A percentile compares a stretch with the other conserved stretches of the same genome.
Conservation (phyloP, 2,329 filamentous ascomycete genomes). For the Penicillium janthinellum region DNA sequence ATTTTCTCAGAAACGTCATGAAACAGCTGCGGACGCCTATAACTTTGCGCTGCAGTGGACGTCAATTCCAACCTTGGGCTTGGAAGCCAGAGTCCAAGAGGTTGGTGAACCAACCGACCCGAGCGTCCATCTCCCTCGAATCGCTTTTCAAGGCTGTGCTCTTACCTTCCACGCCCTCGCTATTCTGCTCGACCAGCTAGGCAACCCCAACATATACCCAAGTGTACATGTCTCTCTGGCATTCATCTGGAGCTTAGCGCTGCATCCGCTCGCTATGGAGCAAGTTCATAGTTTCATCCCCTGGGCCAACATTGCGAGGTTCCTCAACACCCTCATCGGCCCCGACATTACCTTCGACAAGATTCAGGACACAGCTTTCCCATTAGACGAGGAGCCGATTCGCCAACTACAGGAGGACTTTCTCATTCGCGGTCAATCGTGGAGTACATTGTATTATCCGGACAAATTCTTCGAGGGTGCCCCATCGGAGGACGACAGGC, state of each 20-base stretch:
- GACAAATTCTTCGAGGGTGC: slow-evolving; percentile 53
- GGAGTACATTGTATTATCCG: slow-evolving; percentile 54
- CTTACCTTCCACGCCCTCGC: slow-evolving; percentile 48
- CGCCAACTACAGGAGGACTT: slow-evolving; percentile 62
- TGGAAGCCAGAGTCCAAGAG: neutral
- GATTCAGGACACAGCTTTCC: slow-evolving; percentile 47
- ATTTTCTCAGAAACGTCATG: slow-evolving; percentile 25
- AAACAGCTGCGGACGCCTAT: slow-evolving; percentile 13
- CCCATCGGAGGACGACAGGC: slow-evolving; percentile 57
- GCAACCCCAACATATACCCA: slow-evolving; percentile 56
- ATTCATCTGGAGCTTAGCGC: slow-evolving; percentile 52
- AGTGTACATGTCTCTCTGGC: slow-evolving; percentile 58
- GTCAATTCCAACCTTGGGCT: neutral
- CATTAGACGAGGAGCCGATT: slow-evolving; percentile 43
- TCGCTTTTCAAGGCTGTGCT: slow-evolving; percentile 41
- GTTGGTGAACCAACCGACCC: neutral
- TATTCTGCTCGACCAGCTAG: slow-evolving; percentile 49
- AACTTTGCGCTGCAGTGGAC: slow-evolving; percentile 26
- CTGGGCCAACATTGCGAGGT: slow-evolving; percentile 54
- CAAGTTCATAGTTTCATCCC: slow-evolving; percentile 50
- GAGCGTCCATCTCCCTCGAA: slow-evolving; percentile 22
- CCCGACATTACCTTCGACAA: slow-evolving; percentile 37
- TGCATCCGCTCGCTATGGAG: slow-evolving; percentile 40
- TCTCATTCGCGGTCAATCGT: slow-evolving; percentile 57
- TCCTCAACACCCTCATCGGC: slow-evolving; percentile 56